Evolutionary conservation across 352 stramenopile genomes (phyloP).

Genomic region (Phytophthora palmivora): DNA sequence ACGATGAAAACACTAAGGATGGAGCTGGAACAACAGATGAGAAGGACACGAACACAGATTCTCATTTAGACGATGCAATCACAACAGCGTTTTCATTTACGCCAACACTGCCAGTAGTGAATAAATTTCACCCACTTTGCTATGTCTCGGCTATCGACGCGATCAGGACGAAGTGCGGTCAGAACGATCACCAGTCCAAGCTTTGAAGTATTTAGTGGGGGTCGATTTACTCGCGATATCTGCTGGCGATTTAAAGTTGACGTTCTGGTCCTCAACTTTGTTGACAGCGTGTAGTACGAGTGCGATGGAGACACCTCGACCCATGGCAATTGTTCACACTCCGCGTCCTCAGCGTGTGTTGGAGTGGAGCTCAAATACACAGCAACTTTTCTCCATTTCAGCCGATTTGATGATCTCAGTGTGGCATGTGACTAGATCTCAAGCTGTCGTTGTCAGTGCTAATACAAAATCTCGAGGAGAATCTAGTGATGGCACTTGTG

Average conservation of each 20-base stretch:
- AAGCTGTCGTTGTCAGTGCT: constrained; percentile 17
- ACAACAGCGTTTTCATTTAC: constrained; percentile 33
- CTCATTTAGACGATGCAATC: constrained; percentile 14
- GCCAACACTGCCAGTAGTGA: constrained; percentile 54
- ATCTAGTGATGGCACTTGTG: constrained; percentile 48
- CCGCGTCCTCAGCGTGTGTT: constrained; percentile 73
- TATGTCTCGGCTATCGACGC: constrained; percentile 71
- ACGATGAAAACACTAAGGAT: constrained; percentile 30
- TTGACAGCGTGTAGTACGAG: constrained; percentile 69
- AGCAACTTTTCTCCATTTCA: constrained; percentile 76
- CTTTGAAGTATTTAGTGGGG: constrained; percentile 66
- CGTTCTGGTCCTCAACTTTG: constrained; percentile 72
- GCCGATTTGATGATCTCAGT: constrained; percentile 75
- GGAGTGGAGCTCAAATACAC: constrained; percentile 64
- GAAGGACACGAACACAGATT: constrained; percentile 6
- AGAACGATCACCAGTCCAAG: constrained; percentile 79
- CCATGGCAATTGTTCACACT: constrained; percentile 71
- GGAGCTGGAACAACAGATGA: constrained; percentile 1
- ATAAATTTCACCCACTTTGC: constrained; percentile 79
- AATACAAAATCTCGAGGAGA: constrained; percentile 25
- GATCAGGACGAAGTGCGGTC: constrained; percentile 82
- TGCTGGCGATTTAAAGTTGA: constrained; percentile 78
- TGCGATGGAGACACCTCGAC: constrained; percentile 66
- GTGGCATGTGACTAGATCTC: constrained; percentile 52
- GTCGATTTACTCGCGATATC: constrained; percentile 76